phyloP scores from a whole-genome alignment of 305 asterid genomes.

The Rubia peregrina region DNA sequence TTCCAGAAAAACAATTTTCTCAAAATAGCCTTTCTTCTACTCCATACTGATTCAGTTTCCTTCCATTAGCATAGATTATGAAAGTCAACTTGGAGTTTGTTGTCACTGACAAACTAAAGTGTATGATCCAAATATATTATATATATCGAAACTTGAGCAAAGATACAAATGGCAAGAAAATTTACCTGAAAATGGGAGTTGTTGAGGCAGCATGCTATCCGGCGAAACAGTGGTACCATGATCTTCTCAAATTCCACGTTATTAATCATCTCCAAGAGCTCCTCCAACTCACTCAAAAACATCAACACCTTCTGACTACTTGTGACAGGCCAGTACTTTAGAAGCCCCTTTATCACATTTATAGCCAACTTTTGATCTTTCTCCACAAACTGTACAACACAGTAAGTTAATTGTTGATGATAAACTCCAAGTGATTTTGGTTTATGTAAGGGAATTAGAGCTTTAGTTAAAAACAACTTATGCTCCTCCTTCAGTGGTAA shows the following conservation, averaged over 20 bases:
- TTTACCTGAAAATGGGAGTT: slow-evolving; percentile 44
- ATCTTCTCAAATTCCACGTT: slow-evolving; percentile 35
- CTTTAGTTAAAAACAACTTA: slow-evolving; percentile 28
- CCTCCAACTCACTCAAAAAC: slow-evolving; percentile 43
- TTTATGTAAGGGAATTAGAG: slow-evolving; percentile 39
- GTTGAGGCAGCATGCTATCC: slow-evolving; percentile 32
- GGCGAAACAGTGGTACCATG: slow-evolving; percentile 36
- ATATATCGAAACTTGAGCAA: not conserved
- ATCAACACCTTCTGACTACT: slow-evolving; percentile 40
- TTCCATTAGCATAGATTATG: not conserved
- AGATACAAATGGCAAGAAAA: not conserved
- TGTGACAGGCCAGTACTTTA: slow-evolving; percentile 40
- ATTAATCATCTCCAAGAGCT: slow-evolving; percentile 35
- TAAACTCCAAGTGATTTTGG: slow-evolving; percentile 40
- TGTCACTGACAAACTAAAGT: not conserved
- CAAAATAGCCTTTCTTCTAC: not conserved
- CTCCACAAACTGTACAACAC: slow-evolving; percentile 39
- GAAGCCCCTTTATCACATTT: slow-evolving; percentile 28
- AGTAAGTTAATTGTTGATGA: slow-evolving; percentile 40
- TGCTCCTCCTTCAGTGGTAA: slow-evolving; percentile 42
- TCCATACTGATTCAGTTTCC: not conserved
- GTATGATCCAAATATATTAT: not conserved
- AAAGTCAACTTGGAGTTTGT: not conserved
- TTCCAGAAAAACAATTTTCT: not conserved
- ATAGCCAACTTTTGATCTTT: slow-evolving; percentile 36